These are phyloP conservation scores for Pyronema domesticum DNA, from an alignment of 495 filamentous ascomycete genomes.

Conservation along the genomic window DNA sequence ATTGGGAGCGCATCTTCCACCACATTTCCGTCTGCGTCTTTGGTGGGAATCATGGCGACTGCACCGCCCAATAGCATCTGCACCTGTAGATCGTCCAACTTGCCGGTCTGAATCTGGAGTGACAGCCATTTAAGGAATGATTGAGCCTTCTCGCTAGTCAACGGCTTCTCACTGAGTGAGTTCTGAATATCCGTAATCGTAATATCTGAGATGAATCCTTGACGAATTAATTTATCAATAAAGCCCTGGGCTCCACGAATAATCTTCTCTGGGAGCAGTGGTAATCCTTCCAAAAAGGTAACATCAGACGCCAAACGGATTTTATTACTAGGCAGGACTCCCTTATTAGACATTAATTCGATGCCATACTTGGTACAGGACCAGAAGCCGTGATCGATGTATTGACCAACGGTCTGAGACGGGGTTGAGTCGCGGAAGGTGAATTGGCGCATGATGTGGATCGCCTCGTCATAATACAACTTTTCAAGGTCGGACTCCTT, in stretches of 20 bases:
- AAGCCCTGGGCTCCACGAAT: constrained; percentile 45
- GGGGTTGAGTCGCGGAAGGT: constrained; percentile 79
- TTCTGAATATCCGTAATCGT: constrained; percentile 68
- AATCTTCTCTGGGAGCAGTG: constrained; percentile 63
- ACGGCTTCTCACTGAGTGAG: constrained; percentile 58
- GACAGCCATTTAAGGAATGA: constrained; percentile 64
- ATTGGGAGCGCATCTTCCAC: constrained; percentile 51
- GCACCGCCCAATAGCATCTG: constrained; percentile 57
- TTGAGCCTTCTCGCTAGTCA: constrained; percentile 53
- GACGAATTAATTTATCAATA: constrained; percentile 56
- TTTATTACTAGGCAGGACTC: constrained; percentile 57
- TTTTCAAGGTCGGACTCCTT: constrained; percentile 38
- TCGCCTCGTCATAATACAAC: constrained; percentile 51
- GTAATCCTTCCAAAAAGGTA: constrained; percentile 75
- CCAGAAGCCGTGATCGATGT: constrained; percentile 91
- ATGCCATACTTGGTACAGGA: constrained; percentile 67
- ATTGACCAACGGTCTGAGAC: constrained; percentile 54
- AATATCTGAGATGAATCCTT: constrained; percentile 64
- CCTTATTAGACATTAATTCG: constrained; percentile 71
- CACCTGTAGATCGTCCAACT: constrained; percentile 44
- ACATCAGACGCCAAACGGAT: constrained; percentile 69
- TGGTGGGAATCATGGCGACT: constrained; percentile 39
- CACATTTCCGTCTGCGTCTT: constrained; percentile 25
- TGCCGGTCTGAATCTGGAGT: constrained; percentile 30
- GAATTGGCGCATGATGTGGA: constrained; percentile 66